Evolutionary conservation across 2,329 filamentous ascomycete species (phyloP).

Genomic region (Ilyonectria sp.): DNA sequence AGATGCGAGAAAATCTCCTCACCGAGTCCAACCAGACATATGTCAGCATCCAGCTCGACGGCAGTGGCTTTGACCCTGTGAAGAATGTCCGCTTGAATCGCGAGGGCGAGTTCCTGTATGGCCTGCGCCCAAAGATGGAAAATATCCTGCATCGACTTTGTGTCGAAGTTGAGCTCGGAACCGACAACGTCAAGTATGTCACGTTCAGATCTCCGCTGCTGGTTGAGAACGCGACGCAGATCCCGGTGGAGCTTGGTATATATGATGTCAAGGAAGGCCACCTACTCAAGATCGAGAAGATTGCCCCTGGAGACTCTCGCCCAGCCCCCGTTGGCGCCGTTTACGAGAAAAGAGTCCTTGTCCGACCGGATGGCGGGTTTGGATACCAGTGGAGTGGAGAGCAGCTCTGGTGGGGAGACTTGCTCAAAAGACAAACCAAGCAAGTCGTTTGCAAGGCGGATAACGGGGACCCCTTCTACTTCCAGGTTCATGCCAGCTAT

Average conservation of each 20-base stretch:
- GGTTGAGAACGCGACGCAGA: conserved; percentile 96
- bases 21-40: conserved; percentile 85
- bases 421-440: conserved; percentile 86
- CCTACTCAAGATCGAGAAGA: conserved; percentile 97
- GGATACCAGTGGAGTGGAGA: conserved; percentile 96
- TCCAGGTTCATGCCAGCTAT: conserved; percentile 91
- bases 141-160: conserved; percentile 89
- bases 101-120: conserved; percentile 95
- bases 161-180: conserved; percentile 91
- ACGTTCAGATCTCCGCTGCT: conserved; percentile 93
- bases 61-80: conserved; percentile 93
- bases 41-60: conserved; percentile 88
- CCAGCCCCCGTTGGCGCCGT: conserved; percentile 94
- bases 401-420: conserved; percentile 91
- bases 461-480: conserved; percentile 92
- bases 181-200: conserved; percentile 98
- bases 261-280: conserved; percentile 91
- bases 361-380: conserved; percentile 95
- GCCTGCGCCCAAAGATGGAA: conserved; percentile 88
- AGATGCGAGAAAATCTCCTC: conserved; percentile 93
- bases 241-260: conserved; percentile 93
- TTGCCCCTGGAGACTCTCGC: conserved; percentile 89
- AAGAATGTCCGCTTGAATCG: conserved; percentile 90
- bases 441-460: conserved; percentile 93
- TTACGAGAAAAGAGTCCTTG: conserved; percentile 88